A percentile compares a stretch with the other conserved stretches of the same genome.
phyloP scores from a whole-genome alignment of 1,139 yeast species.

The Saccharomyces pastorianus region DNA sequence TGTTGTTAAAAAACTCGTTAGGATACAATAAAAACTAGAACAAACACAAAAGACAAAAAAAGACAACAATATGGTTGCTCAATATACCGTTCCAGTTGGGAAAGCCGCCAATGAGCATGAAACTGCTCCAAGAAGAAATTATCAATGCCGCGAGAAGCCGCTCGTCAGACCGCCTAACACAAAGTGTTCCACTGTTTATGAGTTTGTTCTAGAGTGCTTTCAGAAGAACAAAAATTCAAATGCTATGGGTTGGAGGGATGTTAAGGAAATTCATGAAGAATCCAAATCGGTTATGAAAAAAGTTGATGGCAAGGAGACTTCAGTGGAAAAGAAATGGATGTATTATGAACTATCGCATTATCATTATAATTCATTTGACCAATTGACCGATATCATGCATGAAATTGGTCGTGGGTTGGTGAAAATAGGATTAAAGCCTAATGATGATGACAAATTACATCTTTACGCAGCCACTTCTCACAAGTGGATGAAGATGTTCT shows the following conservation, averaged over 20 bases:
- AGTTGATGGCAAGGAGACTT: conserved; percentile 61
- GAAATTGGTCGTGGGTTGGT: conserved; percentile 69
- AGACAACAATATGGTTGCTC: conserved; percentile 4
- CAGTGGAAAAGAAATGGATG: conserved; percentile 80
- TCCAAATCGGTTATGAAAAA: conserved; percentile 64
- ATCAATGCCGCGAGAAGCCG: conserved; percentile 43
- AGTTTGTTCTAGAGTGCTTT: conserved; percentile 57
- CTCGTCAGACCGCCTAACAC: conserved; percentile 49
- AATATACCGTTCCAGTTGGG: conserved; percentile 56
- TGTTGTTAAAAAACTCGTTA: background rate
- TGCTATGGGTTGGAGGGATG: conserved; percentile 76
- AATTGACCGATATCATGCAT: conserved; percentile 45
- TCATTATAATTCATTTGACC: conserved; percentile 53
- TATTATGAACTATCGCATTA: conserved; percentile 75
- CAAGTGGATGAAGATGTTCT: conserved; percentile 82
- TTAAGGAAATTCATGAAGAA: conserved; percentile 67
- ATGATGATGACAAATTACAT: conserved; percentile 58
- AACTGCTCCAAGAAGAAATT: conserved; percentile 81
- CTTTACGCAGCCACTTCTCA: conserved; percentile 81
- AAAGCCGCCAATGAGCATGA: conserved; percentile 70
- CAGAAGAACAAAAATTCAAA: conserved; percentile 45
- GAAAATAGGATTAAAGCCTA: conserved; percentile 62
- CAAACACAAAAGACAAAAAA: background rate
- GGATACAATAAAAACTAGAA: background rate
- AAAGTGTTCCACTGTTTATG: conserved; percentile 60